Base-by-base conservation (phyloP, 768 basidiomycete species). In the Cystofilobasidium capitatum region DNA sequence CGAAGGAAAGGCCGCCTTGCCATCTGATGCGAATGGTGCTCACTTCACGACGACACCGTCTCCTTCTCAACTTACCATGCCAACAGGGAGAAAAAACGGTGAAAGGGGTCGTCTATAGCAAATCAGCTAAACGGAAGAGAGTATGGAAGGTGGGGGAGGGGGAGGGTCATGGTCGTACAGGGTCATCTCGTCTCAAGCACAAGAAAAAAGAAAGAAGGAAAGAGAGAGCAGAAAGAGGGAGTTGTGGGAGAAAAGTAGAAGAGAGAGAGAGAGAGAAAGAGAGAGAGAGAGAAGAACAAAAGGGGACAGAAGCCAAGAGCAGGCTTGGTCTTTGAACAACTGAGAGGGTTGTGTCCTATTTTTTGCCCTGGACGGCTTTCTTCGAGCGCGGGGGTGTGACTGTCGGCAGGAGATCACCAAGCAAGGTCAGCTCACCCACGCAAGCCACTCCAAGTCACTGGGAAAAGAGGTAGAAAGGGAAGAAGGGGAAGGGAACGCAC, bases 301-400 rank as follows among this genome's bases (percentile, higher is more conserved):
- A 37, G 33, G 35, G 20, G 20, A 22, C 17, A 37, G 58, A 35
- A 36, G n/a, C n/a, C n/a, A n/a, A 14, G 7, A 59, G 20, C 31
- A 59, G 39, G 8, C 33, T 3, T 12, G 5, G 20, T 14, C 35
- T n/a, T 36, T 20, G 39, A 12, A 22, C 36, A 13, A 12, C 10
- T 22, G 14, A 12, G 22, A 20, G 40, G 14, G n/a, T 29, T n/a
- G 40, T 24, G 29, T 6, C 5, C 40, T 29, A 62, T 33, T 64
- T 64, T 58, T 64, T 60, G 29, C 45, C 45, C 26, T 42, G 51
- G n/a, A 59, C 60, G 12, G 57, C 42, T 62, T 69, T 69, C 54
- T 64, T 69, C 16, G 68, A 69, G 24, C 68, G 68, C 14, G 68
- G 68, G 31, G 68, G 68, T 17, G 68, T 69, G 45, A 69, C 68